Evolutionary conservation across 805 yeast species (phyloP), one percentile per base, ranked within the genome.

Genomic region (Scheffersomyces spartinae): DNA sequence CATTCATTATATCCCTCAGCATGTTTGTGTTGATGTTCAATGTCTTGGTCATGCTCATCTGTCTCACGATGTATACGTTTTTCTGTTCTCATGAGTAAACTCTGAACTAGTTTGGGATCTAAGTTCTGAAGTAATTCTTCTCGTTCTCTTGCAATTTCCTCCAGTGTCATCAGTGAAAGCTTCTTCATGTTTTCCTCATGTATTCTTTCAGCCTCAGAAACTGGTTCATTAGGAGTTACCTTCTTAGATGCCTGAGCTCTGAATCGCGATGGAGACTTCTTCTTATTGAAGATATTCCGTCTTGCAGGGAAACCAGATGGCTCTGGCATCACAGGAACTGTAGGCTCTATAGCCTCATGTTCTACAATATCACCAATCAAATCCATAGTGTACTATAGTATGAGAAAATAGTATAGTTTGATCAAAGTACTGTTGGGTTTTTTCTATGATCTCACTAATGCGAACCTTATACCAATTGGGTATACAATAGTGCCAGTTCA

Each of bases 331-430:
- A 36, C 43, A 0, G 52, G 49, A 25, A n/a, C n/a, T n/a, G n/a
- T n/a, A n/a, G n/a, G n/a, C n/a, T n/a, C n/a, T n/a, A n/a, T n/a
- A n/a, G n/a, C n/a, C n/a, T 71, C 72, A 30, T 62, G 74, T 39
- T 80, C 91, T 6, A 77, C 72, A 16, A 80, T 77, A 35, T 80
- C 88, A 7, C 82, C 80, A 15, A 79, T 49, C 31, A 76, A 57
- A 45, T 76, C 78, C 86, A 78, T 78, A 15, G 18, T 23, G 20
- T 19, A 12, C 13, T 17, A 17, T 17, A n/a, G n/a, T n/a, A n/a
- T n/a, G n/a, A n/a, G n/a, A n/a, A n/a, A n/a, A n/a, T n/a, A n/a
- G n/a, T n/a, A n/a, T n/a, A n/a, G n/a, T n/a, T n/a, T n/a, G n/a
- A n/a, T n/a, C n/a, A n/a, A n/a, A n/a, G n/a, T n/a, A n/a, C n/a